Evolutionary conservation across 78 protist species (phyloP), one percentile per base, ranked within the genome.

Genomic region (Dictyostelium brefeldianum): DNA sequence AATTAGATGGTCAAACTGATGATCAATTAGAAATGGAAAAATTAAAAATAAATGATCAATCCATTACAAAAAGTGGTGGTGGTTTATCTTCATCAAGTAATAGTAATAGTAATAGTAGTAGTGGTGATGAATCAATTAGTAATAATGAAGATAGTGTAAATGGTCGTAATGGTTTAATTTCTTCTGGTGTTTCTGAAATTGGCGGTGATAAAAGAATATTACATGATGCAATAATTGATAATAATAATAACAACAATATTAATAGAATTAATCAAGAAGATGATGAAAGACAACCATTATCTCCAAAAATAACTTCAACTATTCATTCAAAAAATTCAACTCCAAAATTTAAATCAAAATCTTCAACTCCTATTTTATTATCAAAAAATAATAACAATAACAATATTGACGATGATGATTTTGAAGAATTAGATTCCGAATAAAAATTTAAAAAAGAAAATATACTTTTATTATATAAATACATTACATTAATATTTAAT

Each of bases 221-320:
- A 29, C 70, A 29, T 25, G 70, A 62, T 2, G 70, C n/a, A 11
- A 14, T 36, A 1, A 56, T 18, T 22, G 27, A 57, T n/a, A 57
- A 62, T 25, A 62, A 62, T 25, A 10, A 36, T 36, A 36, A 36
- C 2, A 36, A 57, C 10, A 57, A 62, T 62, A 36, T 22, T 25
- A 11, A 25, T 25, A 11, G 18, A 1, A 22, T 0, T 25, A 62
- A 62, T 25, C n/a, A n/a, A n/a, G n/a, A n/a, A n/a, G 27, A 62
- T 25, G 8, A 11, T 36, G 78, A 70, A 36, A 70, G 14, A 70
- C 78, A 70, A 70, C 78, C 78, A 70, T 36, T 70, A 18, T 70
- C 78, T 7, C 78, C 78, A 17, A 15, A 5, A 12, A 70, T 70
- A 41, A 41, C 25, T 14, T 70, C 78, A 17, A 41, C 62, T 3